Evolutionary conservation across 1,284 basidiomycete genomes (phyloP).

Genomic region (Singerocomus rubriflavus): DNA sequence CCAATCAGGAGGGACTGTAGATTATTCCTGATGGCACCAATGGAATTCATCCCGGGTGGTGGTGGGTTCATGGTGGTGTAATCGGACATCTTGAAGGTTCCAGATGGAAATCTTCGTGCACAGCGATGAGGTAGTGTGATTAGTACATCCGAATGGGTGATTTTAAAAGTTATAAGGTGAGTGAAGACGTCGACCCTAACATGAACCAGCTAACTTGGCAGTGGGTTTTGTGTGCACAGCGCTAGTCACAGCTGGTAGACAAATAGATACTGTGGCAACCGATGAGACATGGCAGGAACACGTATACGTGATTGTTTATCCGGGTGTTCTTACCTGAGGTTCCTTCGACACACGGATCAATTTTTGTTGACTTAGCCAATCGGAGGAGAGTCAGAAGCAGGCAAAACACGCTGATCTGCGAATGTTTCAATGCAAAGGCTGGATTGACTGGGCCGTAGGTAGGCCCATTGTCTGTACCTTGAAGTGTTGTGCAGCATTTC

Average conservation of each 20-base stretch:
- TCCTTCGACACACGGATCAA: background rate
- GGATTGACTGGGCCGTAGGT: background rate
- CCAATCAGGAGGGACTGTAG: slow-evolving; percentile 13
- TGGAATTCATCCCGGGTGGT: background rate
- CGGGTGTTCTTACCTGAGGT: no score
- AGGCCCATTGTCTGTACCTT: background rate
- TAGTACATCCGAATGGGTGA: background rate
- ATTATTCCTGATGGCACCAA: background rate
- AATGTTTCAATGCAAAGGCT: background rate
- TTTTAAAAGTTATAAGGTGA: background rate
- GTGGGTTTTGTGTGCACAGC: background rate
- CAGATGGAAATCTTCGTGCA: background rate
- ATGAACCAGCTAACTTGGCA: background rate
- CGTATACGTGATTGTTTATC: no score
- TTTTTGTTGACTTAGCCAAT: background rate
- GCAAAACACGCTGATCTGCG: background rate
- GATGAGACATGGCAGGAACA: background rate
- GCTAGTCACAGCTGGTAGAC: no score
- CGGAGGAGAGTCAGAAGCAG: background rate
- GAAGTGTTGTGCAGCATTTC: no score
- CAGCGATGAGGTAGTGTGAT: background rate
- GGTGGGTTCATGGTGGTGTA: background rate
- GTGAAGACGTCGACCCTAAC: background rate
- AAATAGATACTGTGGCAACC: background rate
- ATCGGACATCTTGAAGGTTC: background rate